phyloP scores from a whole-genome alignment of 2,329 filamentous ascomycete species.

The Phialophora chinensis region DNA sequence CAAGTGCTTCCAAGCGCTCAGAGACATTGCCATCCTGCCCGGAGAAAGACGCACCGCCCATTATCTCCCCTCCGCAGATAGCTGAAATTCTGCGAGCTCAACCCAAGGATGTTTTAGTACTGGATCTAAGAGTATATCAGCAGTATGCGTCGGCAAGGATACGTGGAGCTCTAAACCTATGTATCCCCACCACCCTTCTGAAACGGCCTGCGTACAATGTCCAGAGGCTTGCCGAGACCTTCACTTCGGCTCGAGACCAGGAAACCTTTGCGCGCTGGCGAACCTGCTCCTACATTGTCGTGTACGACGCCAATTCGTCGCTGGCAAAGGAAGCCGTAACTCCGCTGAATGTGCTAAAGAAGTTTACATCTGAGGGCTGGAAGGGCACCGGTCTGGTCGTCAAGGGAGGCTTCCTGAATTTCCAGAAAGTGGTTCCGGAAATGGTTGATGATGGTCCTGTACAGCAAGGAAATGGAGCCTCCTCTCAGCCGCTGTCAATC shows the following conservation, averaged over 20 bases:
- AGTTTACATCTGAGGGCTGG: constrained; percentile 87
- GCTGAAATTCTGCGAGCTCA: constrained; percentile 62
- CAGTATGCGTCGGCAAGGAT: constrained; percentile 79
- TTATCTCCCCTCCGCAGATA: constrained; percentile 63
- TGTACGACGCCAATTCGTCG: constrained; percentile 80
- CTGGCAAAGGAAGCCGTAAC: constrained; percentile 80
- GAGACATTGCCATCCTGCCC: constrained; percentile 61
- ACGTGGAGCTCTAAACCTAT: constrained; percentile 82
- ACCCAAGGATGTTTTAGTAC: constrained; percentile 66
- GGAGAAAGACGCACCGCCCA: constrained; percentile 53
- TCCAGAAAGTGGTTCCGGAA: constrained; percentile 69
- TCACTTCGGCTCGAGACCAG: constrained; percentile 73
- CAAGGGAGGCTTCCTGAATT: constrained; percentile 79
- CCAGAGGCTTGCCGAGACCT: constrained; percentile 84
- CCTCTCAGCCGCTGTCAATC: constrained; percentile 59
- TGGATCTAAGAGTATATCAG: constrained; percentile 86
- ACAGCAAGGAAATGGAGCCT: constrained; percentile 43
- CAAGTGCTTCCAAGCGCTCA: constrained; percentile 44
- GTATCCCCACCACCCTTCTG: constrained; percentile 90
- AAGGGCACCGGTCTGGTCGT: constrained; percentile 75
- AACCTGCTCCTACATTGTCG: constrained; percentile 75
- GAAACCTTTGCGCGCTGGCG: constrained; percentile 78
- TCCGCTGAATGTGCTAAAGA: constrained; percentile 87
- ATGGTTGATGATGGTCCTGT: constrained; percentile 62
- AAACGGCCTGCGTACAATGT: constrained; percentile 91